Conservation (phyloP, 768 basidiomycete species). For the Suillus cothurnatus region DNA sequence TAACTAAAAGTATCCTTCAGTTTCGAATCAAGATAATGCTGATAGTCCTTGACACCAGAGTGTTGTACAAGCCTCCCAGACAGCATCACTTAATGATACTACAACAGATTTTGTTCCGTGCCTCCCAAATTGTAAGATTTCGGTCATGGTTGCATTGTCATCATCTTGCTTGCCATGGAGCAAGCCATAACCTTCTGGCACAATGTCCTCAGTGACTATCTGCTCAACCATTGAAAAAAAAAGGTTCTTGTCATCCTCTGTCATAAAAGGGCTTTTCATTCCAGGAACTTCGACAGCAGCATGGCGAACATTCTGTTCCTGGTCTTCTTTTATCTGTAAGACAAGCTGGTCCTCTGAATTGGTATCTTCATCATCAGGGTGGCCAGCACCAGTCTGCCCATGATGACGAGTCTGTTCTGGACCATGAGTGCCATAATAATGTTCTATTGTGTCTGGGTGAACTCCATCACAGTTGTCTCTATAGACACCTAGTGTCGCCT, state of each 20-base stretch:
- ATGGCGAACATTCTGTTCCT: constrained; percentile 7
- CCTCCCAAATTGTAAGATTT: constrained; percentile 13
- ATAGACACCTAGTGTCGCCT: constrained; percentile 12
- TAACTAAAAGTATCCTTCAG: neutral
- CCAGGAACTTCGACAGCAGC: constrained; percentile 7
- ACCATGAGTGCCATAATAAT: constrained; percentile 18
- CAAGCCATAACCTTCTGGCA: constrained; percentile 18
- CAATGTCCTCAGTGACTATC: neutral
- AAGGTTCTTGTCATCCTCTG: constrained; percentile 5
- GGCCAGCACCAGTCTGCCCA: constrained; percentile 16
- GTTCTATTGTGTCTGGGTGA: constrained; percentile 20
- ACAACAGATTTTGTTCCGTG: constrained; percentile 10
- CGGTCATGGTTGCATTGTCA: constrained; percentile 11
- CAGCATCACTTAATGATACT: constrained; percentile 14
- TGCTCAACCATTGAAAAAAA: constrained; percentile 6
- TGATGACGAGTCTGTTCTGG: neutral
- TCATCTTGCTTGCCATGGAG: constrained; percentile 14
- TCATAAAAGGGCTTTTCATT: constrained; percentile 12
- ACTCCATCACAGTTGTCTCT: constrained; percentile 15
- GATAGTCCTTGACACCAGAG: constrained; percentile 18
- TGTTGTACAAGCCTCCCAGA: constrained; percentile 19
- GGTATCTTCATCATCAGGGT: constrained; percentile 12
- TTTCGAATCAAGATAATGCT: constrained; percentile 10
- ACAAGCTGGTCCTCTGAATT: constrained; percentile 13
- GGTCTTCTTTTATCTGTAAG: constrained; percentile 3